Base-by-base conservation (phyloP, 805 yeast species). In the Starmerella asiatica region DNA sequence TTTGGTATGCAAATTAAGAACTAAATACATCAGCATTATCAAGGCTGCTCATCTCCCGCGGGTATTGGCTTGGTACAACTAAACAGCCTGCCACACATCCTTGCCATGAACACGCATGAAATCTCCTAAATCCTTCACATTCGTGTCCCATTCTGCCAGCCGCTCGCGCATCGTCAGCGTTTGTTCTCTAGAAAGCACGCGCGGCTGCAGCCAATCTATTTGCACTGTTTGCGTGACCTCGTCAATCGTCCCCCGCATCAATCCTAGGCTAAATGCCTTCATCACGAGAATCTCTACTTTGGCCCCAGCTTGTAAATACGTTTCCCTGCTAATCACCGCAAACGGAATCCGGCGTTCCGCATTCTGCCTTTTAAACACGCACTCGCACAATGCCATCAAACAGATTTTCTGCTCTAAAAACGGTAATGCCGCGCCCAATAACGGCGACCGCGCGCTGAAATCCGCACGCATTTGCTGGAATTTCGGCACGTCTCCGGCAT, bases 191-290 rank as follows among this genome's bases (percentile, higher is more conserved):
- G 83, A 83, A 70, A 91, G 78, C 40, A 85, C 82, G 54, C 97
- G 71, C 43, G 98, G 97, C 67, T 91, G 97, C 46, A 88, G 78
- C 98, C 98, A 91, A 21, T 80, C 75, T 35, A 91, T 76, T 26
- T 79, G 75, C 41, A 91, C 80, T 12, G 78, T 64, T 58, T 78
- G 73, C 36, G 73, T 72, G 32, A 85, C 82, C 63, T 91, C 93
- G 58, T 91, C 93, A 51, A 91, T 88, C 37, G 73, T 68, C n/a
- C 98, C 98, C 59, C 75, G 75, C 54, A 91, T 70, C 49, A 91
- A 68, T 15, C 81, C 82, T 42, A 91, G 65, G 47, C 91, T 75
- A 47, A 91, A 73, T 29, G 95, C 86, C 63, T 83, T 83, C 79
- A 91, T 86, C 24, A 88, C 78, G 55, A 91, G 67, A 53, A 78